Conservation (phyloP, 352 stramenopile genomes). For the Phytophthora multivora region DNA sequence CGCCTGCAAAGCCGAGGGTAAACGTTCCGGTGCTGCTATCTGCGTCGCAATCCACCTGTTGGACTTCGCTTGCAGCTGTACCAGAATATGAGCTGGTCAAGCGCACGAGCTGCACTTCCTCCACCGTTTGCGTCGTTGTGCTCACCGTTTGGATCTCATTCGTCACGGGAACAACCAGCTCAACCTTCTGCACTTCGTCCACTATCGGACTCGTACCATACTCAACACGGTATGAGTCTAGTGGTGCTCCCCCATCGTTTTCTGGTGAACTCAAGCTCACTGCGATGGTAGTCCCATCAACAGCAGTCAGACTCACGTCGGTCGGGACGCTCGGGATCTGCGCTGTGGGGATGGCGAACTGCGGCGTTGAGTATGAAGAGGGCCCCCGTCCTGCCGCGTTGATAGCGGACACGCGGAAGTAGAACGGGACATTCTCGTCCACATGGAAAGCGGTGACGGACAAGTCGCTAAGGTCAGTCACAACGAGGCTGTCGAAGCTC, state of each 20-base stretch:
- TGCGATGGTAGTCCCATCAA: slow-evolving; percentile 90
- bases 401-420: slow-evolving; percentile 92
- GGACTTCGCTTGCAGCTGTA: slow-evolving; percentile 71
- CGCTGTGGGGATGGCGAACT: slow-evolving; percentile 86
- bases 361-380: slow-evolving; percentile 72
- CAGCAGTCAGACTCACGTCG: slow-evolving; percentile 75
- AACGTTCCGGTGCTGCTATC: slow-evolving; percentile 85
- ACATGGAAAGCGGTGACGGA: slow-evolving; percentile 82
- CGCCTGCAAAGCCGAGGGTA: slow-evolving; percentile 78
- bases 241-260: slow-evolving; percentile 81
- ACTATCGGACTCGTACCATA: slow-evolving; percentile 83
- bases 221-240: slow-evolving; percentile 93
- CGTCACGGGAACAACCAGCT: slow-evolving; percentile 58
- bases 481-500: slow-evolving; percentile 84
- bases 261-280: slow-evolving; percentile 79
- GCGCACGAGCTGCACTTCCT: slow-evolving; percentile 92
- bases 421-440: slow-evolving; percentile 95
- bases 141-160: slow-evolving; percentile 83
- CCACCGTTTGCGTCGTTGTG: slow-evolving; percentile 57
- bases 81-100: slow-evolving; percentile 82
- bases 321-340: slow-evolving; percentile 71
- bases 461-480: slow-evolving; percentile 91
- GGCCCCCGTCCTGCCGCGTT: slow-evolving; percentile 87
- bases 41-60: slow-evolving; percentile 93
- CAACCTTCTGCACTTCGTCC: slow-evolving; percentile 83